Evolutionary conservation across 352 stramenopile genomes (phyloP).

Genomic region (Globisporangium polare): DNA sequence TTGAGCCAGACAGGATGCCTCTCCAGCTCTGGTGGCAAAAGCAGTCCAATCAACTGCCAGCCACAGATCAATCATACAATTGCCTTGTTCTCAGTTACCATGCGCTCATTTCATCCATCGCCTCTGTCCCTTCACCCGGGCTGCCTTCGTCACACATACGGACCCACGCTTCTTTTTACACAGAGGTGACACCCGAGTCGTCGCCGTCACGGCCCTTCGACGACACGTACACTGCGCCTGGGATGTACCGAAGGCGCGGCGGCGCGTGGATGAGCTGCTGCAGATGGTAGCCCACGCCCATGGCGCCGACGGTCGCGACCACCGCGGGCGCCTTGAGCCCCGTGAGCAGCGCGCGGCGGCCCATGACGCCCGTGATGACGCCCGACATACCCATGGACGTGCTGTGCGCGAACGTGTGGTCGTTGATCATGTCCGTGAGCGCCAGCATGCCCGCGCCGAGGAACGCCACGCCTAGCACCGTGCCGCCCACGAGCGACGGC

Average conservation of each 20-base stretch:
- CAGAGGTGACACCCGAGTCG: slow-evolving; percentile 6
- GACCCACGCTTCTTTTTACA: slow-evolving; percentile 9
- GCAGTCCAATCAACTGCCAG: too few species aligned
- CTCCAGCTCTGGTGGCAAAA: too few species aligned
- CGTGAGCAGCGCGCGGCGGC: slow-evolving; percentile 42
- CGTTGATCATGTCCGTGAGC: slow-evolving; percentile 63
- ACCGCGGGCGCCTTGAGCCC: slow-evolving; percentile 34
- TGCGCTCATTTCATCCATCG: background rate
- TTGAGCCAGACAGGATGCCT: too few species aligned
- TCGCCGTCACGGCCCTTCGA: background rate
- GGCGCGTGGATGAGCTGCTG: slow-evolving; percentile 62
- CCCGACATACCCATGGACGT: slow-evolving; percentile 68
- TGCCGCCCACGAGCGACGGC: slow-evolving; percentile 65
- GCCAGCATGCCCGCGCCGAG: slow-evolving; percentile 63
- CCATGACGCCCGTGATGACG: slow-evolving; percentile 61
- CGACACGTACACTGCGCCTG: slow-evolving; percentile 21
- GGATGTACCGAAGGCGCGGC: slow-evolving; percentile 50
- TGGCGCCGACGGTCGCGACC: slow-evolving; percentile 43
- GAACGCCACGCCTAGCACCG: slow-evolving; percentile 57
- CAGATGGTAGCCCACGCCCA: slow-evolving; percentile 67
- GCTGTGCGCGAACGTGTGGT: slow-evolving; percentile 67
- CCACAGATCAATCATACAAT: too few species aligned
- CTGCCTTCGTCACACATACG: background rate
- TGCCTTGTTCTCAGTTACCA: too few species aligned
- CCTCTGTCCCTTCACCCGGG: background rate